Conservation (phyloP, 495 filamentous ascomycete species). For the Aspergillus taichungensis region DNA sequence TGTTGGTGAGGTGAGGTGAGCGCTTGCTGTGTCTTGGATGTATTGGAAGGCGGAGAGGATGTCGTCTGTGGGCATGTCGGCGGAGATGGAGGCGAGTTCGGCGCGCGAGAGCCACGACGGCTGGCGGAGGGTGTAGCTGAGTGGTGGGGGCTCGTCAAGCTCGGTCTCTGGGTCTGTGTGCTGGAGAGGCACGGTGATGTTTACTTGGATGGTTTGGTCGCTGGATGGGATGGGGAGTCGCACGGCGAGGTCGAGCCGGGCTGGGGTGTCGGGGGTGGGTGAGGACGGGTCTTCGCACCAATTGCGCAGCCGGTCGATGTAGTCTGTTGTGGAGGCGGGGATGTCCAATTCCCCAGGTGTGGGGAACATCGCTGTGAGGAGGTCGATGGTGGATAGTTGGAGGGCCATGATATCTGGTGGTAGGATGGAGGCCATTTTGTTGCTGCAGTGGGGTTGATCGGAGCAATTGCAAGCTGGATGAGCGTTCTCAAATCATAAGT, state of each 20-base stretch:
- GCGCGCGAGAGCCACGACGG: slow-evolving; percentile 37
- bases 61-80: slow-evolving; percentile 23
- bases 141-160: slow-evolving; percentile 18
- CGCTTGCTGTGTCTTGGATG: slow-evolving; percentile 17
- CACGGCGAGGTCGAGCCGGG: slow-evolving; percentile 19
- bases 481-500: too few relatives aligned
- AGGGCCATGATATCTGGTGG: slow-evolving; percentile 23
- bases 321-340: slow-evolving; percentile 21
- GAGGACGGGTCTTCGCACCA: slow-evolving; percentile 20
- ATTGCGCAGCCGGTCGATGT: slow-evolving; percentile 22
- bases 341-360: slow-evolving; percentile 27
- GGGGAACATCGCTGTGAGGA: slow-evolving; percentile 30
- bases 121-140: slow-evolving; percentile 27
- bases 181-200: slow-evolving; percentile 26
- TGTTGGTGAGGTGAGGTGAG: slow-evolving; percentile 7
- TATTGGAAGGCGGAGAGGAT: slow-evolving; percentile 27
- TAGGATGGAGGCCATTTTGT: slow-evolving; percentile 3
- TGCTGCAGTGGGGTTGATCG: too few relatives aligned
- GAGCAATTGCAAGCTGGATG: too few relatives aligned
- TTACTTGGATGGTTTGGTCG: slow-evolving; percentile 24
- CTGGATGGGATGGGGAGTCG: slow-evolving; percentile 18
- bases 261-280: slow-evolving; percentile 12
- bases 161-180: slow-evolving; percentile 7
- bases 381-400: slow-evolving; percentile 30
- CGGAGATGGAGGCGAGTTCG: slow-evolving; percentile 19